These are phyloP conservation scores for Trichocladium antarcticum DNA, from an alignment of 495 filamentous ascomycete species.

Conservation along the genomic window DNA sequence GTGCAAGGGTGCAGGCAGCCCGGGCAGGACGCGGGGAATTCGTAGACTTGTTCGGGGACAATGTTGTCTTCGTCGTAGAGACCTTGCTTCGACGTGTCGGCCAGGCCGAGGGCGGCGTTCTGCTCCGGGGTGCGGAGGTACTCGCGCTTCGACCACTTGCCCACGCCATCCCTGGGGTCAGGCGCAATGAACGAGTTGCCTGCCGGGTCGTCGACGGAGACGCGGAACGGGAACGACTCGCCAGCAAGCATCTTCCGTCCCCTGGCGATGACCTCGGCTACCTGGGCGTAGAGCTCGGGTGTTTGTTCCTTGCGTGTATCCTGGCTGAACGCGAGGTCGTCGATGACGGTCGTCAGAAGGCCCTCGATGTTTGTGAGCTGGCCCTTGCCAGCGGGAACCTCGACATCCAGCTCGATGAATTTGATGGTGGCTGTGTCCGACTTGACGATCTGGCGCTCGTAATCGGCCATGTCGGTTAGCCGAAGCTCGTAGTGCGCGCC, in stretches of 20 bases:
- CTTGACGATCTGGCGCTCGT: conserved; percentile 81
- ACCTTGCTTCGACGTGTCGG: conserved; percentile 25
- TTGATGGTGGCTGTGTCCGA: conserved; percentile 73
- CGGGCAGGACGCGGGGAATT: conserved; percentile 80
- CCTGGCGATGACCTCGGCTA: conserved; percentile 59
- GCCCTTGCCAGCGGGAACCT: conserved; percentile 79
- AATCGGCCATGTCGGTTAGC: conserved; percentile 55
- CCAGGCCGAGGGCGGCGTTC: conserved; percentile 68
- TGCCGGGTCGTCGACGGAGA: conserved; percentile 77
- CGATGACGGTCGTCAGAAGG: conserved; percentile 59
- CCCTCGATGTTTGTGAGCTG: conserved; percentile 90
- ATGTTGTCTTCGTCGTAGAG: conserved; percentile 59
- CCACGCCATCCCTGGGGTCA: conserved; percentile 56
- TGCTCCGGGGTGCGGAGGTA: conserved; percentile 74
- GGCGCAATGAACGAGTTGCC: conserved; percentile 98
- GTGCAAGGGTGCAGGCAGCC: conserved; percentile 72
- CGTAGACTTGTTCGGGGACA: conserved; percentile 77
- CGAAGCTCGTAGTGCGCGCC: conserved; percentile 70
- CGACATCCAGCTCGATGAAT: conserved; percentile 76
- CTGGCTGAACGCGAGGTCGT: conserved; percentile 68
- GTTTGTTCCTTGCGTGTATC: conserved; percentile 56
- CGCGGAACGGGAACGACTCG: conserved; percentile 71
- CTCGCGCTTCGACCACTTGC: conserved; percentile 71
- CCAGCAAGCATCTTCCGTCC: conserved; percentile 62
- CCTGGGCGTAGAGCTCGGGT: conserved; percentile 64